Evolutionary conservation across 352 stramenopile species (phyloP), one percentile per base, ranked within the genome.

Genomic region (Phytophthora vignae): DNA sequence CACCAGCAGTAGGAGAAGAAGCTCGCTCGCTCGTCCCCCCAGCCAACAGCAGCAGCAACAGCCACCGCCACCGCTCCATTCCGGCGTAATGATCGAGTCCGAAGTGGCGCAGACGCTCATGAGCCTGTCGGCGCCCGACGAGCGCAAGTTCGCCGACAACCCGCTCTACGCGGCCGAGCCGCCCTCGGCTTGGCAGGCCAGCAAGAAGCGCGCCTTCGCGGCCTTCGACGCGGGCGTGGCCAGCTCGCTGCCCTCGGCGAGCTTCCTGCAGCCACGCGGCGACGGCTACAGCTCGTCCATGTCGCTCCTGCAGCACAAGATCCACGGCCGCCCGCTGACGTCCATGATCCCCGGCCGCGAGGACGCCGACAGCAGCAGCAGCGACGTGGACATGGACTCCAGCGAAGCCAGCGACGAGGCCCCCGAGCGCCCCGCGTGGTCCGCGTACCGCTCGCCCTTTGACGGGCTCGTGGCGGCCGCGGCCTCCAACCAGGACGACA

Each of bases 101-200:
- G 87, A 94, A 78, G 82, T 88, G 38, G 87, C 87, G 48, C 83
- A 92, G 73, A 92, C 83, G 57, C 85, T 94, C 67, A 92, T 94
- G 83, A 92, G 87, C 61, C 78, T 94, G 15, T 94, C 87, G 49
- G 87, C 87, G 44, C 87, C 85, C 0, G 85, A 94, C 71, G 85
- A 92, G 70, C 82, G 82, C 77, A 80, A 89, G 59, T 86, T 85
- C 59, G 64, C 61, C 27, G 85, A 84, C 29, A 81, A 81, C 17
- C 84, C 86, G 33, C 80, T 94, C 22, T 90, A 94, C 53, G 77
- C 75, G 15, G 57, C 64, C 22, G 84, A 90, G 31, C 75, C 81
- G 22, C 85, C 80, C 8, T 77, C 69, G 11, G 66, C 59, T 5
- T 91, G 85, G 85, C 85, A 90, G 44, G 58, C 70, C 48, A 65